Conservation (phyloP, 805 yeast species). For the Wickerhamiella bombiphila region DNA sequence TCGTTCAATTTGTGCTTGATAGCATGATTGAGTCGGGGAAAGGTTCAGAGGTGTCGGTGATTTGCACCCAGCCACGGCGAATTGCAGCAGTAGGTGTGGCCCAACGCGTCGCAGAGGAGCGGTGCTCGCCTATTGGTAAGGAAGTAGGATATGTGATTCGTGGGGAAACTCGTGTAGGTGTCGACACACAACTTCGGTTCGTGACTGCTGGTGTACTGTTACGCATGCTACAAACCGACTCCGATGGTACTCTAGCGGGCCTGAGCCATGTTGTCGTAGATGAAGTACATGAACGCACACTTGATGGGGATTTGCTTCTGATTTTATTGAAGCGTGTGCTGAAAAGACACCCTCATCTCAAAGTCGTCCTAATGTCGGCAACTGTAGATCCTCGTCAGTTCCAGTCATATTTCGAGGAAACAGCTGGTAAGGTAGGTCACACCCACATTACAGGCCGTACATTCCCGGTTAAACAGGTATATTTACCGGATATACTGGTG, state of each 20-base stretch:
- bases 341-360: slow-evolving; percentile 34
- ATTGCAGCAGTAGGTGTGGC: slow-evolving; percentile 91
- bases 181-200: slow-evolving; percentile 59
- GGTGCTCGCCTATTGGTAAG: slow-evolving; percentile 46
- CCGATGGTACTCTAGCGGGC: slow-evolving; percentile 2
- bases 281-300: slow-evolving; percentile 93
- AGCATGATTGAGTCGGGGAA: slow-evolving; percentile 30
- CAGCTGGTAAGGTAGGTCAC: slow-evolving; percentile 31
- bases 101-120: slow-evolving; percentile 78
- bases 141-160: slow-evolving; percentile 84
- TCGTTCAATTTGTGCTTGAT: slow-evolving; percentile 79
- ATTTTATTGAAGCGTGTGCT: slow-evolving; percentile 57
- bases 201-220: slow-evolving; percentile 87
- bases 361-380: slow-evolving; percentile 81
- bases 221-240: slow-evolving; percentile 51
- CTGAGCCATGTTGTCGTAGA: slow-evolving; percentile 68
- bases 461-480: slow-evolving; percentile 71
- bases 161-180: slow-evolving; percentile 57
- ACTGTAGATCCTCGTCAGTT: slow-evolving; percentile 66
- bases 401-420: slow-evolving; percentile 43
- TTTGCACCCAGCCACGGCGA: slow-evolving; percentile 93
- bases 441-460: slow-evolving; percentile 87
- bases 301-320: slow-evolving; percentile 75
- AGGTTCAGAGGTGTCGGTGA: slow-evolving; percentile 38
- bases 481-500: slow-evolving; percentile 50